phyloP scores from a whole-genome alignment of 2,329 filamentous ascomycete genomes.

The Aspergillus transmontanensis region DNA sequence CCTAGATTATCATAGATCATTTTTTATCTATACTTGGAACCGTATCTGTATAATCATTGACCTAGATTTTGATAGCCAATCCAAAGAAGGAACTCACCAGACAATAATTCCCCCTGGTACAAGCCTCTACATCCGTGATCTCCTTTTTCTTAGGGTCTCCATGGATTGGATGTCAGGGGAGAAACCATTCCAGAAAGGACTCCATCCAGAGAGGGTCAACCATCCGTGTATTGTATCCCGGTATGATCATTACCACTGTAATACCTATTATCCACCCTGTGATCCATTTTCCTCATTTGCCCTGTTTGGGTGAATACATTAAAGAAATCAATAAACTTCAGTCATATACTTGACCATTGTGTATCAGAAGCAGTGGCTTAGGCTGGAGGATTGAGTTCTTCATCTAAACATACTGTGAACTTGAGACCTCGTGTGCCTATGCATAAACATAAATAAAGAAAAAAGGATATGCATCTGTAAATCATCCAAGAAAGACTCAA shows the following conservation, averaged over 20 bases:
- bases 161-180: not conserved
- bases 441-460: not conserved
- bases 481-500: not conserved
- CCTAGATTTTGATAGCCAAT: not conserved
- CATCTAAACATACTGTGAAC: not conserved
- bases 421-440: not conserved
- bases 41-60: not conserved
- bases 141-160: not conserved
- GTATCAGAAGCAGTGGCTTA: not conserved
- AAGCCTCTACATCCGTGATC: not conserved
- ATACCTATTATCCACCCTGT: not conserved
- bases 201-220: not conserved
- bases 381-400: not conserved
- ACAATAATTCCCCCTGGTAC: not conserved
- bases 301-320: not conserved
- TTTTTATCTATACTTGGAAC: conserved; percentile 3
- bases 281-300: not conserved
- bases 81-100: not conserved
- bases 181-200: not conserved
- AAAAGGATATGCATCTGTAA: not conserved
- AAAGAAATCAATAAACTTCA: not conserved
- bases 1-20: not conserved
- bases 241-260: conserved; percentile 3
- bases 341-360: not conserved
- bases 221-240: not conserved